Evolutionary conservation across 2,329 filamentous ascomycete species (phyloP).

Genomic region (Colletotrichum coccodes): DNA sequence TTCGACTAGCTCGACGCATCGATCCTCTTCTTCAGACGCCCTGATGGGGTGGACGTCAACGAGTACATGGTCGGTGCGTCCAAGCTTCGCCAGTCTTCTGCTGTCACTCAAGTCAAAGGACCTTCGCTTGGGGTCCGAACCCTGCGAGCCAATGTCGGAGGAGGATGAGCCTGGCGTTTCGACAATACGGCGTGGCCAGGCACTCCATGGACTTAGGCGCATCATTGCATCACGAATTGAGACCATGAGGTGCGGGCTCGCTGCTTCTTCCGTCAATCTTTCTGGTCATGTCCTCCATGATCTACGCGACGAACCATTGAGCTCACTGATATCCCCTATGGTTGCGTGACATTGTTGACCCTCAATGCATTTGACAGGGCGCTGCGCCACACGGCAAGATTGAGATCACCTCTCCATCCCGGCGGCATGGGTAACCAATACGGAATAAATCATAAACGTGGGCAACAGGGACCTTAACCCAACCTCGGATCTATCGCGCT

Average conservation of each 20-base stretch:
- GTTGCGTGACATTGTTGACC: neutral
- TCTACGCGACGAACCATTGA: constrained; percentile 6
- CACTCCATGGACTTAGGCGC: constrained; percentile 4
- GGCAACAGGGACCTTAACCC: constrained; percentile 20
- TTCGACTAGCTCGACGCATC: neutral
- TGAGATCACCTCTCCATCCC: constrained; percentile 1
- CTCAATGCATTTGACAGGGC: neutral
- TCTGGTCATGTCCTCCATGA: neutral
- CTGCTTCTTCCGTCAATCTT: neutral
- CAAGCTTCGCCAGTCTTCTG: constrained; percentile 13
- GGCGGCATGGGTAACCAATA: constrained; percentile 12
- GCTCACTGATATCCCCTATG: neutral
- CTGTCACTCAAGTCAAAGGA: constrained; percentile 2
- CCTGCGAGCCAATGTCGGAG: constrained; percentile 29
- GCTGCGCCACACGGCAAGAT: constrained; percentile 10
- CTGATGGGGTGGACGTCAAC: neutral
- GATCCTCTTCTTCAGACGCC: constrained; percentile 2
- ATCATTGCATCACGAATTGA: constrained; percentile 14
- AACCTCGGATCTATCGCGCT: constrained; percentile 17
- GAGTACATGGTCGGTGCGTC: constrained; percentile 13
- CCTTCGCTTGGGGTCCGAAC: constrained; percentile 7
- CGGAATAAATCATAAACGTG: constrained; percentile 20
- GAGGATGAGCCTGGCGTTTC: constrained; percentile 28
- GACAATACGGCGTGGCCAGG: constrained; percentile 17
- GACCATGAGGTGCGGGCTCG: neutral